Percentiles rank a stretch among this genome's conserved stretches.
phyloP scores from a whole-genome alignment of 305 asterid species.

The Salvia sclarea region DNA sequence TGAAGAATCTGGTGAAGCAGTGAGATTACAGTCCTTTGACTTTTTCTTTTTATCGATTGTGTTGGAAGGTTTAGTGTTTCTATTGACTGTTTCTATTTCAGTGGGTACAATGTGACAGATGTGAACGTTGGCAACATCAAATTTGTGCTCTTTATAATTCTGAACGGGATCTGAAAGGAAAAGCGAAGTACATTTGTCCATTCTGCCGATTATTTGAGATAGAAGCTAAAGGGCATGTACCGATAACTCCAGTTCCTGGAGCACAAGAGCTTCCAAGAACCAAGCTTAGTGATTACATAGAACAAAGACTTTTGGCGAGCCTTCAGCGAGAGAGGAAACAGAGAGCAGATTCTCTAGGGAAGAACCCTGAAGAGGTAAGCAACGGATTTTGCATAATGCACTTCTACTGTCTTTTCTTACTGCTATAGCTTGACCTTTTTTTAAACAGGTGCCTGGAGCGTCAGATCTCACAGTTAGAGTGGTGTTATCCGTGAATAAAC shows the following conservation, averaged over 20 bases:
- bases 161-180: constrained; percentile 53
- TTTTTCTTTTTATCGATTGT: constrained; percentile 25
- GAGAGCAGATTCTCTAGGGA: constrained; percentile 55
- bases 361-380: constrained; percentile 57
- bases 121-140: constrained; percentile 78
- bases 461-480: constrained; percentile 69
- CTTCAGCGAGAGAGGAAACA: constrained; percentile 64
- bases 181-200: constrained; percentile 62
- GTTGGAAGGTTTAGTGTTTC: constrained; percentile 17
- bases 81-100: constrained; percentile 38
- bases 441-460: constrained; percentile 60
- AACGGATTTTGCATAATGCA: constrained; percentile 1
- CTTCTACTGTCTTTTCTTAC: background rate
- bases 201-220: constrained; percentile 61
- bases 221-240: constrained; percentile 40
- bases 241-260: constrained; percentile 44
- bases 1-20: constrained; percentile 52
- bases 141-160: constrained; percentile 73
- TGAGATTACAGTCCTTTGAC: constrained; percentile 40
- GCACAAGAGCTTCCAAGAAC: constrained; percentile 81
- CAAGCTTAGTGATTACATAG: constrained; percentile 75
- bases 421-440: constrained; percentile 16
- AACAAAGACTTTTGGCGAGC: constrained; percentile 57
- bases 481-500: constrained; percentile 55
- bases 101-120: constrained; percentile 86